Percentiles rank a stretch among this genome's conserved stretches.
phyloP scores from a whole-genome alignment of 345 rosid species.

The Laguncularia racemosa region DNA sequence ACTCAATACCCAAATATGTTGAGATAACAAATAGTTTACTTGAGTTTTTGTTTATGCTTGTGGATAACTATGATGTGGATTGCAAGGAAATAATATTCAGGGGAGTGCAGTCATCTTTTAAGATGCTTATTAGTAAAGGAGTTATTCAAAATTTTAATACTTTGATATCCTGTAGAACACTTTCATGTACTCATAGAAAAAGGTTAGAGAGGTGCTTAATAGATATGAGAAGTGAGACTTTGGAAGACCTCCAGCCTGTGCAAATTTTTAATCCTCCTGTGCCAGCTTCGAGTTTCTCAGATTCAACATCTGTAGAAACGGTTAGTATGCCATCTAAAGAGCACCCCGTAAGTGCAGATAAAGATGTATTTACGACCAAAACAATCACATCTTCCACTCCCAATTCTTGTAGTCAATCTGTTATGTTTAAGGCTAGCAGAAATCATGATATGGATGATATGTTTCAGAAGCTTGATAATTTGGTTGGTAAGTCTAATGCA shows the following conservation, averaged over 20 bases:
- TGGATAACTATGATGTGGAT: conserved; percentile 53
- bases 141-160: conserved; percentile 46
- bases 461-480: conserved; percentile 21
- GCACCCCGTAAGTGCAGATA: conserved; percentile 4
- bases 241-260: conserved; percentile 14
- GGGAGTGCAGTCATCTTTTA: conserved; percentile 56
- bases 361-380: conserved; percentile 14
- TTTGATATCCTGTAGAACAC: conserved; percentile 26
- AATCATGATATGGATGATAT: conserved; percentile 15
- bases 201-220: conserved; percentile 39
- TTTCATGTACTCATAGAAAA: conserved; percentile 48
- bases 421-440: conserved; percentile 8
- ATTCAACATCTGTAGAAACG: conserved; percentile 4
- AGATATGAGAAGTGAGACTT: conserved; percentile 16
- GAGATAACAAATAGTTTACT: conserved; percentile 60
- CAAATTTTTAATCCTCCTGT: conserved; percentile 12
- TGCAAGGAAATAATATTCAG: conserved; percentile 26
- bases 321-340: conserved; percentile 11
- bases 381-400: conserved; percentile 11
- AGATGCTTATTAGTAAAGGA: conserved; percentile 46
- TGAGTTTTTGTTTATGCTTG: conserved; percentile 66
- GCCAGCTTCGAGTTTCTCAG: conserved; percentile 12
- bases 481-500: conserved; percentile 20
- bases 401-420: conserved; percentile 5
- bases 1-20: conserved; percentile 58